These are phyloP conservation scores for Dendrocalamus latiflorus DNA, from an alignment of 202 grass and related monocot species.

Conservation along the genomic window DNA sequence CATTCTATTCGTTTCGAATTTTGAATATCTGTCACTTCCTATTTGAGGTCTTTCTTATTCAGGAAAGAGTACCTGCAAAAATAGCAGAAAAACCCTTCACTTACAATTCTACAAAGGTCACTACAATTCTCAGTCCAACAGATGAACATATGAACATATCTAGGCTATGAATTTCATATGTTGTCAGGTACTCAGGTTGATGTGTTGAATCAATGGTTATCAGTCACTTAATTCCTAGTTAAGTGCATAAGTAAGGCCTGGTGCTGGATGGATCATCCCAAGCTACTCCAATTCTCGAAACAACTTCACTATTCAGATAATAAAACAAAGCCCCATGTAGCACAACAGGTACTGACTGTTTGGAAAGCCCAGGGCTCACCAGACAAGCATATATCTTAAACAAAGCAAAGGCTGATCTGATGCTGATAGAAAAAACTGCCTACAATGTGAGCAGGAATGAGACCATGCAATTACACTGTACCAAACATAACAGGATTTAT, in stretches of 20 bases:
- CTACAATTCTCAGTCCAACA: neutral
- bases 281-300: conserved; percentile 12
- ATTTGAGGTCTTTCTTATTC: too few species aligned
- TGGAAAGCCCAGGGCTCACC: conserved; percentile 2
- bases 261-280: conserved; percentile 21
- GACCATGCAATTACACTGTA: neutral
- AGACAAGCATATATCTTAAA: neutral
- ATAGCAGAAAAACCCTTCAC: too few species aligned
- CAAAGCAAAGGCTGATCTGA: neutral
- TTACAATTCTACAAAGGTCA: too few species aligned
- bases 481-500: neutral
- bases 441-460: neutral
- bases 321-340: neutral
- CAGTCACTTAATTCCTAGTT: neutral
- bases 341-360: neutral
- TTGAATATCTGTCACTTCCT: too few species aligned
- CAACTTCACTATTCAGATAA: neutral
- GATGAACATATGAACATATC: conserved; percentile 19
- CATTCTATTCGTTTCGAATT: too few species aligned
- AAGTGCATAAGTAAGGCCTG: conserved; percentile 21
- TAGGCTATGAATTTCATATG: neutral
- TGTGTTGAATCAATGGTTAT: conserved; percentile 4
- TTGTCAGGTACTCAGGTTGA: neutral
- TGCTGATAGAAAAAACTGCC: neutral
- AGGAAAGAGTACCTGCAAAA: too few species aligned